phyloP scores from a whole-genome alignment of 2,329 filamentous ascomycete species.

The Pseudogymnoascus sp. region DNA sequence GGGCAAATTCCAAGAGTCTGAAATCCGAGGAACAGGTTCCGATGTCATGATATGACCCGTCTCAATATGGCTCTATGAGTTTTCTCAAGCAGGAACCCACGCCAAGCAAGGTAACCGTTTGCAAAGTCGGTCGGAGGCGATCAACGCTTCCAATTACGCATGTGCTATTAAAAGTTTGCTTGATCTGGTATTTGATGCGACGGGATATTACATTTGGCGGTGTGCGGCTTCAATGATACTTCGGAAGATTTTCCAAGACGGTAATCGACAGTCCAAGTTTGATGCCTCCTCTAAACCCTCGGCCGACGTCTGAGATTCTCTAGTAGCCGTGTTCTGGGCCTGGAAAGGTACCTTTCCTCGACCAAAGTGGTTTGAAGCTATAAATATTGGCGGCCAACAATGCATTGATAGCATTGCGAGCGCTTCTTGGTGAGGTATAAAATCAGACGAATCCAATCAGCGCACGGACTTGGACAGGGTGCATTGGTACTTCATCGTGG shows the following conservation, averaged over 20 bases:
- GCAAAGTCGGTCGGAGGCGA: neutral
- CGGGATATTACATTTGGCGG: conserved; percentile 9
- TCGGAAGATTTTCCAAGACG: conserved; percentile 4
- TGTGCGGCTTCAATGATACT: conserved; percentile 1
- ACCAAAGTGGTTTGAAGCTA: conserved; percentile 6
- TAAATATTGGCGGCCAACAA: neutral
- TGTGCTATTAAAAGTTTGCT: neutral
- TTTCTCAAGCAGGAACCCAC: conserved; percentile 8
- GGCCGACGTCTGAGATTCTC: neutral
- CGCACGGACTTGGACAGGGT: conserved; percentile 1
- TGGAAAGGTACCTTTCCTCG: neutral
- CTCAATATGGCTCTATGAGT: neutral
- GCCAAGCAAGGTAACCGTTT: conserved; percentile 7
- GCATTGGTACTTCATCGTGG: neutral
- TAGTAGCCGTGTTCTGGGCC: neutral
- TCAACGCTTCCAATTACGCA: neutral
- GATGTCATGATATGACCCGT: neutral
- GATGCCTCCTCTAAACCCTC: neutral
- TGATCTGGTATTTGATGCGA: conserved; percentile 4
- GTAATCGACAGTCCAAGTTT: neutral
- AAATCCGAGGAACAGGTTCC: conserved; percentile 5
- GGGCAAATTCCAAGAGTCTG: neutral
- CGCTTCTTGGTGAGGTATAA: conserved; percentile 6
- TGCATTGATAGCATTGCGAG: conserved; percentile 5
- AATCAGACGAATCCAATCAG: conserved; percentile 8